Base-by-base conservation (phyloP, 108 stramenopile genomes). In the Epithemia pelagica region DNA sequence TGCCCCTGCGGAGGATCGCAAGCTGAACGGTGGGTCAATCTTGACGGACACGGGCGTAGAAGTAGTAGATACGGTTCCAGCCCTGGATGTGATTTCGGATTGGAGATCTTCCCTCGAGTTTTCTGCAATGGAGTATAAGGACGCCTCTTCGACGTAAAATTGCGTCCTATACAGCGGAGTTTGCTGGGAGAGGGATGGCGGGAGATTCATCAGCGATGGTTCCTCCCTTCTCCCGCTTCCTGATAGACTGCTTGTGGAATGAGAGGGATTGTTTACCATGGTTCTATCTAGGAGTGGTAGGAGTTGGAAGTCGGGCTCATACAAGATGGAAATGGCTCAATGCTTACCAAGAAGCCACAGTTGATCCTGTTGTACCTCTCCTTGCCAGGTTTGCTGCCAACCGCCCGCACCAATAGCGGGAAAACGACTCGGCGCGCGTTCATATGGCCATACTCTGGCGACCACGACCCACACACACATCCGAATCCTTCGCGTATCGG, bases 121-220 rank as follows among this genome's bases (percentile, higher is more conserved):
- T 21, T 66, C 65, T 2, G 65, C 54, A 26, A 66, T 66, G 10
- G 65, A 66, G 24, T 66, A 66, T 1, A 66, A 26, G 54, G 28
- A 29, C 10, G 65, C 65, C 33, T 66, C 65, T 29, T 66, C 65
- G 1, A 8, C 65, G 65, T 66, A 66, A 15, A 46, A 46, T 10
- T 5, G 37, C 5, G 37, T 46, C 15, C 37, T 46, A 46, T 15
- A 46, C 5, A 46, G 5, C 15, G 37, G 37, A 46, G 37, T 46
- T 46, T 46, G 37, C 37, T 46, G 37, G 37, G 37, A 46, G 37
- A 46, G 37, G 10, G 37, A 46, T 15, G 37, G 37, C 15, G 37
- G 37, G 37, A 46, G 37, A 46, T 46, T 46, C 37, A 46, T 46
- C 37, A 46, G 37, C 5, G 37, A 46, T 46, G 37, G 37, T 46